phyloP scores from a whole-genome alignment of 2,329 filamentous ascomycete species.

The Colletotrichum falcatum region DNA sequence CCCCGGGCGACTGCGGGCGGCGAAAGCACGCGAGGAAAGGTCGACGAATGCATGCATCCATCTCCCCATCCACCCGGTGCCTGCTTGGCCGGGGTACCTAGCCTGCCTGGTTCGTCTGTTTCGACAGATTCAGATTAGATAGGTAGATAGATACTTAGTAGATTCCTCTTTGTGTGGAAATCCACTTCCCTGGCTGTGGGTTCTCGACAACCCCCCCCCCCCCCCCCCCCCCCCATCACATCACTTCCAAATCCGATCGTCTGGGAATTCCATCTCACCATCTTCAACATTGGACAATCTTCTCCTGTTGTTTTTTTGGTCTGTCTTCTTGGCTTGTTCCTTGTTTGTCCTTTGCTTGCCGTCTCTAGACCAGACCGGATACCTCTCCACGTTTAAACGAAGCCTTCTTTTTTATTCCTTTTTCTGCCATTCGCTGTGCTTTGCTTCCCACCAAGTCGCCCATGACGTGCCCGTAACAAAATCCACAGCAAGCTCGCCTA shows the following conservation, averaged over 20 bases:
- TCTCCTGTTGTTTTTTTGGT: background rate
- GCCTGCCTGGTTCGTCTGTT: background rate
- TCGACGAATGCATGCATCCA: constrained; percentile 24
- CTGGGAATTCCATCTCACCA: background rate
- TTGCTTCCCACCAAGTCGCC: background rate
- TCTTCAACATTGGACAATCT: background rate
- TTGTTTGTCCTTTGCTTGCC: background rate
- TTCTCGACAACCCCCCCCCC: constrained; percentile 1
- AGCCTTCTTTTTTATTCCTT: background rate
- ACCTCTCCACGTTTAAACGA: background rate
- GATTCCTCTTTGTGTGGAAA: too few species aligned
- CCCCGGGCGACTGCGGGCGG: constrained; percentile 2
- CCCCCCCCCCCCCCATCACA: background rate
- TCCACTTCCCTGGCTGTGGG: constrained; percentile 28
- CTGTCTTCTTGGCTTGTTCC: background rate
- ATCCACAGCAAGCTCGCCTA: background rate
- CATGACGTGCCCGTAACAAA: constrained; percentile 34
- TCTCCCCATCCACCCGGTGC: constrained; percentile 13
- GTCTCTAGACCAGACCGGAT: background rate
- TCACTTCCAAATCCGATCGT: constrained; percentile 1
- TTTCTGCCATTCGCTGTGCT: background rate
- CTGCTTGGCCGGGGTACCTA: constrained; percentile 14
- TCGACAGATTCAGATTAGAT: background rate
- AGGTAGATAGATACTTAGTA: too few species aligned
- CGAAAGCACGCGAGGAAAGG: background rate